Conservation (phyloP, 2,329 filamentous ascomycete species). For the Fusarium penzigii region DNA sequence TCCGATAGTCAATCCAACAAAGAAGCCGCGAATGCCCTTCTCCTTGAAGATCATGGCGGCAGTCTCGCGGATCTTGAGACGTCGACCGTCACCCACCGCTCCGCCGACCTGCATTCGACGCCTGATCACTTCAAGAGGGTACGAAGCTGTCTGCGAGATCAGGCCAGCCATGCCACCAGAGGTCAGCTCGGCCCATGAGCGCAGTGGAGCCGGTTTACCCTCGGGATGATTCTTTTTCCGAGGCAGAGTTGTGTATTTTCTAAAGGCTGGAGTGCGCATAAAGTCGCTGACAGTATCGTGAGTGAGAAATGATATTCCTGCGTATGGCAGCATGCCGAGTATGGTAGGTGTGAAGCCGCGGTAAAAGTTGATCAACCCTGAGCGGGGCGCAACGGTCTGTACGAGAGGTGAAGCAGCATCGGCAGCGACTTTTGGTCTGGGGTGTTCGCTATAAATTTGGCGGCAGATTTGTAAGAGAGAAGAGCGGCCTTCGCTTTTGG, state of each 20-base stretch:
- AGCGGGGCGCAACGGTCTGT: constrained; percentile 54
- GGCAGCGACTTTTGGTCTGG: constrained; percentile 42
- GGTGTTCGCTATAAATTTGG: constrained; percentile 82
- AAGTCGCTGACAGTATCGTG: constrained; percentile 89
- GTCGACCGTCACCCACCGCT: constrained; percentile 85
- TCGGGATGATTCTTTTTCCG: constrained; percentile 53
- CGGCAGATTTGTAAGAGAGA: constrained; percentile 76
- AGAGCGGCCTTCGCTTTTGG: constrained; percentile 69
- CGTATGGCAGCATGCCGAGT: constrained; percentile 94
- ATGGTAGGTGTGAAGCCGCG: constrained; percentile 89
- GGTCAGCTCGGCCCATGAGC: constrained; percentile 82
- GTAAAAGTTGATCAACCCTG: constrained; percentile 88
- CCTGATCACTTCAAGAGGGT: constrained; percentile 90
- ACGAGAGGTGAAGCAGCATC: constrained; percentile 45
- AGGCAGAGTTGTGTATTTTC: constrained; percentile 74
- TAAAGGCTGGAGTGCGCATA: constrained; percentile 68
- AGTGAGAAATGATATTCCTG: constrained; percentile 91
- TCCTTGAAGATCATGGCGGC: constrained; percentile 73
- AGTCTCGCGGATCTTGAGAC: constrained; percentile 78
- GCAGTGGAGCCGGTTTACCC: constrained; percentile 70
- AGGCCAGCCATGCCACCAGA: constrained; percentile 85
- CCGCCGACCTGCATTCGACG: constrained; percentile 96
- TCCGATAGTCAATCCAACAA: constrained; percentile 88
- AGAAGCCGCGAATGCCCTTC: constrained; percentile 79
- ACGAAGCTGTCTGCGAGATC: constrained; percentile 88